Evolutionary conservation across 164 flowering plant genomes (phyloP), one percentile per base, ranked within the genome.

Genomic region (Vitis cinerea): DNA sequence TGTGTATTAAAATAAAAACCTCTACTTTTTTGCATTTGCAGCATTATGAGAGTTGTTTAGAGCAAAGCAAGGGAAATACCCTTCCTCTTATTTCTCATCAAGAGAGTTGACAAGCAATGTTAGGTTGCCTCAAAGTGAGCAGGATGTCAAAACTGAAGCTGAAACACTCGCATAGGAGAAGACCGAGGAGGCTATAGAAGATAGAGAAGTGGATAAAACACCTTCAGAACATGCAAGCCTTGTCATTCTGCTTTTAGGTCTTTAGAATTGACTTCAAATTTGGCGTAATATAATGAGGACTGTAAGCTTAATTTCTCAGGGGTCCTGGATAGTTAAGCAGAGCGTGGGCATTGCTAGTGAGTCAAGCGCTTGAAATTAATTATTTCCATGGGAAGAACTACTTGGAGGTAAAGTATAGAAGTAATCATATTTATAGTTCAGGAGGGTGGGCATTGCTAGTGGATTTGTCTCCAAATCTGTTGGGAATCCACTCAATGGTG

Each of bases 301-400:
- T 19, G 37, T 5, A 1, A 13, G 49, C 37, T 69, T 67, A 19
- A 49, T 64, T 55, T 72, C 50, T 27, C 75, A 94, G 97, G 98
- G 97, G 44, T 87, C 97, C 52, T 94, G 98, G 98, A 92, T 94
- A 71, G 98, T 94, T 30, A 92, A 92, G 78, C 98, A 94, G 70
- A 94, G 98, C 74, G 98, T 94, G 97, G 97, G 91, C 98, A 65
- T 89, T 96, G 75, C 74, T 94, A 73, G 75, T 94, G 50, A 96
- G 98, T 75, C 96, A 91, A 82, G 97, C 97, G 4, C 86, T 93
- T n/a, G 93, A 89, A 73, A 81, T 91, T 10, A 88, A 88, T 76
- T 93, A 93, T 78, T 88, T 89, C 67, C 90, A 72, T 1, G 97
- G 98, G 66, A 83, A 84, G 69, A 92, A 94, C 80, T 94, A 94